Percentiles rank a stretch among this genome's conserved stretches.
Evolutionary conservation across 2,329 filamentous ascomycete species (phyloP).

Genomic region (Epichloe scottii): DNA sequence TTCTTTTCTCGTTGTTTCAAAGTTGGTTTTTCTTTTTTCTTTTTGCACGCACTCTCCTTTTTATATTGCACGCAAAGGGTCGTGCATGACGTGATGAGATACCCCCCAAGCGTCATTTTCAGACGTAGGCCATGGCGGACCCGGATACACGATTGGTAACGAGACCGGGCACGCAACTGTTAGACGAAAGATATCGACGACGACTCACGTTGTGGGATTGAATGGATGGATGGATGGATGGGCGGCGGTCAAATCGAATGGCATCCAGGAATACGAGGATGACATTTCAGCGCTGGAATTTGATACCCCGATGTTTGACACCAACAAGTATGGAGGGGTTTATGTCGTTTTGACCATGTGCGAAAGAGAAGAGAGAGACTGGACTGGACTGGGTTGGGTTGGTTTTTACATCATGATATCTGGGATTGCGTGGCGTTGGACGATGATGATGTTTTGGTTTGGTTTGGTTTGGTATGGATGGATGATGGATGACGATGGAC

Average conservation of each 20-base stretch:
- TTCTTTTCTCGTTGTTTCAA: no score
- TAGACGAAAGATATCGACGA: constrained; percentile 9
- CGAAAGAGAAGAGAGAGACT: neutral
- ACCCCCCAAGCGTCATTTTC: constrained; percentile 10
- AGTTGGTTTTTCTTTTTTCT: no score
- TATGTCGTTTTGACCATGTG: neutral
- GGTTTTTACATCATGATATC: no score
- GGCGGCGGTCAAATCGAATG: no score
- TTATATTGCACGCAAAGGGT: neutral
- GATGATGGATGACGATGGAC: neutral
- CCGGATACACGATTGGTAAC: constrained; percentile 2
- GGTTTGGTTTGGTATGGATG: no score
- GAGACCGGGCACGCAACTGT: constrained; percentile 1
- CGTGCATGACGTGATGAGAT: constrained; percentile 14
- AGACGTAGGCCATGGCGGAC: constrained; percentile 7
- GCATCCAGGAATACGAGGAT: neutral
- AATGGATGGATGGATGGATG: neutral
- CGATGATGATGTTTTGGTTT: no score
- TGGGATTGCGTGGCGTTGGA: neutral
- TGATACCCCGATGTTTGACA: constrained; percentile 8
- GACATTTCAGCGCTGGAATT: constrained; percentile 3
- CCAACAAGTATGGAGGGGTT: constrained; percentile 3
- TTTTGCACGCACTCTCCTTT: neutral
- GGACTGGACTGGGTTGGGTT: neutral
- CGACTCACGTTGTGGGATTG: constrained; percentile 7